Evolutionary conservation across 192 early-diverging fungal species (phyloP).

Genomic region (Umbelopsis sp.): DNA sequence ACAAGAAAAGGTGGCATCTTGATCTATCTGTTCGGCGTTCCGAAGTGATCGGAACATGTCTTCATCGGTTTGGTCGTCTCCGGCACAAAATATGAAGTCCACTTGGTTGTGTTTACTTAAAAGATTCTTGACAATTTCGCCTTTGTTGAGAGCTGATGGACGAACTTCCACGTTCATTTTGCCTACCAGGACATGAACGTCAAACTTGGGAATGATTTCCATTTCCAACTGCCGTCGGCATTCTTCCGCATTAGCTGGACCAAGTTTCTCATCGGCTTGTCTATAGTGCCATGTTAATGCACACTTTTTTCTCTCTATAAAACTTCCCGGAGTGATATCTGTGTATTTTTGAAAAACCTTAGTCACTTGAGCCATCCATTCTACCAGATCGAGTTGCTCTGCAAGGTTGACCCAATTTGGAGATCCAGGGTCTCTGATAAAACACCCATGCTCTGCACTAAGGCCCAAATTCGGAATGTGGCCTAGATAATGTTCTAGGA

Average conservation of each 20-base stretch:
- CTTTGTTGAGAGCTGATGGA: slow-evolving; percentile 91
- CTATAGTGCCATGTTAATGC: slow-evolving; percentile 99
- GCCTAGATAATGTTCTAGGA: slow-evolving; percentile 84
- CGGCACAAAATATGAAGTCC: slow-evolving; percentile 92
- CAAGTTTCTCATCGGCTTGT: slow-evolving; percentile 27
- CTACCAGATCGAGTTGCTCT: slow-evolving; percentile 66
- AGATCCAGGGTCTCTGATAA: slow-evolving; percentile 80
- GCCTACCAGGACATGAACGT: slow-evolving; percentile 91
- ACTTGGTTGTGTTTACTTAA: slow-evolving; percentile 56
- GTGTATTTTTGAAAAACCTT: slow-evolving; percentile 92
- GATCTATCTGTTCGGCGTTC: not conserved
- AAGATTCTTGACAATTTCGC: slow-evolving; percentile 93
- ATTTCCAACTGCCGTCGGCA: slow-evolving; percentile 90
- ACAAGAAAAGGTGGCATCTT: slow-evolving; percentile 7
- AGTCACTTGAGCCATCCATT: slow-evolving; percentile 88
- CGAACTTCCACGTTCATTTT: slow-evolving; percentile 98
- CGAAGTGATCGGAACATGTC: slow-evolving; percentile 90
- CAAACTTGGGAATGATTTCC: slow-evolving; percentile 79
- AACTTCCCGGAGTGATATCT: slow-evolving; percentile 87
- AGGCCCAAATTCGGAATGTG: slow-evolving; percentile 75
- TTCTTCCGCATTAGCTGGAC: slow-evolving; percentile 70
- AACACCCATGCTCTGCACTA: slow-evolving; percentile 95
- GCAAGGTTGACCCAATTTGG: slow-evolving; percentile 77
- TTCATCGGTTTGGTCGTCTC: slow-evolving; percentile 97
- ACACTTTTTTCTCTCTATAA: slow-evolving; percentile 89